Evolutionary conservation across 352 stramenopile genomes (phyloP), one percentile per base, ranked within the genome.

Genomic region (Globisporangium paddicum): DNA sequence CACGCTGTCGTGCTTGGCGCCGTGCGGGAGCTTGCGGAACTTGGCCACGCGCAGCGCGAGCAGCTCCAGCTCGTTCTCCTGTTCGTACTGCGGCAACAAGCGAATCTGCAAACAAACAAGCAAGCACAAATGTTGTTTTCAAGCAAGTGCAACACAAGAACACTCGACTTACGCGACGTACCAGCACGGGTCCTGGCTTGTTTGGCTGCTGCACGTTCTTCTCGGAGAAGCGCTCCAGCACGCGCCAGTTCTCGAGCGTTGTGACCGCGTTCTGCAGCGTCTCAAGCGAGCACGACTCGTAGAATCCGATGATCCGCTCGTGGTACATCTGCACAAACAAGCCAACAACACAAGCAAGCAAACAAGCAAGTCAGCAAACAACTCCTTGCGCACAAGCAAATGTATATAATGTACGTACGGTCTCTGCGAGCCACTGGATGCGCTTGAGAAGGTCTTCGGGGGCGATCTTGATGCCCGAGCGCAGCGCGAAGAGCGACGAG

Each of bases 281-380:
- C 66, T 90, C 83, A 19, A 87, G 75, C 38, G 85, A 92, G 58
- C 85, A 95, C 55, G 82, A 91, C 60, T 95, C 83, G 66, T 95
- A 95, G 60, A 92, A 90, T 48, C 78, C 77, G 59, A 95, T 88
- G 48, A 93, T 68, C 40, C 80, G 84, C 55, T 95, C 85, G 59
- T 95, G 85, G 69, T 93, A 95, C 79, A 95, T 90, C 67, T 85
- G 54, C 23, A 48, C 11, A 47, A 25, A 13, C 44, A 35, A 30
- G 6, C 2, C 40, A 46, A 21, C n/a, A n/a, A n/a, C n/a, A 18
- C 44, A 5, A 26, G 21, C 16, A 49, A 32, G 2, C 10, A 37
- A 52, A 37, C 8, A 30, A 57, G 23, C 21, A 37, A 32, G 44
- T 34, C 53, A 48, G 14, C 44, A 21, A 7, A 18, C 40, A 19